Evolutionary conservation across 139 green algal genomes (phyloP), one percentile per base, ranked within the genome.

Genomic region (Pleodorina starrii): DNA sequence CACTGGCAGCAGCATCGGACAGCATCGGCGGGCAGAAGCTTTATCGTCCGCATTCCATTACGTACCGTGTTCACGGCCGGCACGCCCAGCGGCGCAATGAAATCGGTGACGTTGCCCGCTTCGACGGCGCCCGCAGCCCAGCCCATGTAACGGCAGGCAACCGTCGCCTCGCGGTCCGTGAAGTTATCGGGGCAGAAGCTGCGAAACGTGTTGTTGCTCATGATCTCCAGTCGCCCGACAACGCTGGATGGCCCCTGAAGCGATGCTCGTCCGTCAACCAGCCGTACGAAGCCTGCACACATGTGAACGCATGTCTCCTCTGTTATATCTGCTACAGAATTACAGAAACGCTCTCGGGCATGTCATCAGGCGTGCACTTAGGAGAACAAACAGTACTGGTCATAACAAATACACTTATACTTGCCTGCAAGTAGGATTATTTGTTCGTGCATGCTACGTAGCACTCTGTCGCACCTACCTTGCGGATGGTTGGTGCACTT

Each of bases 141-240:
- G 23, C 73, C 73, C 42, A 59, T 27, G 40, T 10, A 42, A 38
- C 42, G 73, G 73, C 73, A 81, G 21, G 73, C 42, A 9, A 27
- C 73, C 38, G 23, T 23, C 7, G 73, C 73, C 11, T 59, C 73
- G 43, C 25, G 10, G 43, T 59, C 27, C 14, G 38, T 46, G 27
- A 81, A 81, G 73, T 38, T 46, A 3, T 59, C 27, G 7, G 73
- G 5, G 73, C 73, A 81, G 73, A 81, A 60, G 73, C 42, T 40
- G 43, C 23, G 25, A 19, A 81, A 60, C 17, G 73, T 38, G 73
- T 59, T 46, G 73, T 46, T 46, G 19, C 36, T 43, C 23, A 81
- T 21, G 17, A 81, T 38, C 43, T 81, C 73, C 73, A 81, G 73
- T 4, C 73, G 73, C 12, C 73, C 73, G 2, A 25, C 19, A 5